Evolutionary conservation across 192 early-diverging fungal genomes (phyloP), one percentile per base, ranked within the genome.

Genomic region (Entomortierella chlamydospora): DNA sequence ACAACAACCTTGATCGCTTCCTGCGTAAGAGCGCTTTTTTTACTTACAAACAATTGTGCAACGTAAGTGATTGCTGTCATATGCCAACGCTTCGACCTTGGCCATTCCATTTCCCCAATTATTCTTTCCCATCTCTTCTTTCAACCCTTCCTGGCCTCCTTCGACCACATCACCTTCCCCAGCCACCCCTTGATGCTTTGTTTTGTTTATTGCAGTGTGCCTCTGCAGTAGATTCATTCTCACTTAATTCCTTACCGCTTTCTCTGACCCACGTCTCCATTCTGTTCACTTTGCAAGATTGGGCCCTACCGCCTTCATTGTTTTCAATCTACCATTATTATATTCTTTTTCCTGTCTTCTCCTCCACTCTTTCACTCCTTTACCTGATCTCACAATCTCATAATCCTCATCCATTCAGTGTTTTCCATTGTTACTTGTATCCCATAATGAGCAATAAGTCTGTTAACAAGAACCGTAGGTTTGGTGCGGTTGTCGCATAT

Each of bases 401-500:
- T 25, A 11, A 2, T 50, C 23, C 23, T 45, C 8, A 20, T 45
- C 23, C 29, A 23, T 51, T 1, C 17, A 42, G 52, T 30, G 1
- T 20, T 2, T 12, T 39, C 41, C 31, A 3, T 39, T 5, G 17
- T 63, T 47, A 17, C 37, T 15, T 33, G 15, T 22, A 61, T 47
- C 12, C 22, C 61, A 45, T 22, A 64, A 79, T 79, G 76, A 79
- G 76, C 68, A 70, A 66, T 45, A 70, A 7, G 23, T 49, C 61
- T 20, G 42, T 58, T 20, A 64, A 29, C 39, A 79, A 66, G 68
- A 66, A 54, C 41, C 39, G 68, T 26, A 70, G 66, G 55, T 49
- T 79, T 23, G 76, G 68, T 22, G 62, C 68, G 11, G 10, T 79
- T 37, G 15, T 79, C 42, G 68, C 76, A 29, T 79, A 79, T 58